Evolutionary conservation across 1,284 basidiomycete species (phyloP).

Genomic region (Trichosporon asahii): DNA sequence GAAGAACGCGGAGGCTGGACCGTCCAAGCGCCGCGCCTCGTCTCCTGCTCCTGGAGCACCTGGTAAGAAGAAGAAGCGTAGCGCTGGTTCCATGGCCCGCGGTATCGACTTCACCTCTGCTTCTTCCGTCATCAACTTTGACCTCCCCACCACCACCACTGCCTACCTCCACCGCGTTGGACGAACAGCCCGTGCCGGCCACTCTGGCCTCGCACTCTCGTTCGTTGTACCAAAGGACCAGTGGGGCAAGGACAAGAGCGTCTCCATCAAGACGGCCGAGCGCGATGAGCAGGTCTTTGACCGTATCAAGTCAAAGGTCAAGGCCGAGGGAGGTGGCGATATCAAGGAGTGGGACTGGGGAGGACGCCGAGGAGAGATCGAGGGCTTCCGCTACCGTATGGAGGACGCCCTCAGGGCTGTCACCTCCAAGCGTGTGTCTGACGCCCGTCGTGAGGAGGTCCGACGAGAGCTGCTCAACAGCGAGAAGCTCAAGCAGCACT

Average conservation of each 20-base stretch:
- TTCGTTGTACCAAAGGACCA: constrained; percentile 75
- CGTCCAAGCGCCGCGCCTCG: constrained; percentile 46
- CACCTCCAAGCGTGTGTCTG: constrained; percentile 78
- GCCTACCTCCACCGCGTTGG: constrained; percentile 96
- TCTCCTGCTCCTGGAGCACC: constrained; percentile 20
- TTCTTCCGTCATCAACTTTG: constrained; percentile 97
- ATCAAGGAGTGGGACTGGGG: constrained; percentile 92
- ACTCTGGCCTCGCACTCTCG: constrained; percentile 86
- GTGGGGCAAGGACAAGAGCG: constrained; percentile 68
- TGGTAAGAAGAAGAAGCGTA: constrained; percentile 47
- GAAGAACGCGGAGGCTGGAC: constrained; percentile 43
- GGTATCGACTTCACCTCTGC: constrained; percentile 98
- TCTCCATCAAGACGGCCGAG: constrained; percentile 60
- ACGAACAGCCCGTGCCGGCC: constrained; percentile 90
- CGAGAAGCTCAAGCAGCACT: constrained; percentile 97
- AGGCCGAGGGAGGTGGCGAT: constrained; percentile 66
- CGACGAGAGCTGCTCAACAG: constrained; percentile 91
- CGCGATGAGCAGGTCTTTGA: constrained; percentile 74
- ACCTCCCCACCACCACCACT: constrained; percentile 81
- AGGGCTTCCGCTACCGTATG: constrained; percentile 98
- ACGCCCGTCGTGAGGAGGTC: constrained; percentile 90
- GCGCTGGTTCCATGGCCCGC: constrained; percentile 86
- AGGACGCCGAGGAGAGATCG: constrained; percentile 74
- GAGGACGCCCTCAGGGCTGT: constrained; percentile 89
- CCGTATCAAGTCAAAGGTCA: constrained; percentile 68